Evolutionary conservation across 257 asterid genomes (phyloP), one percentile per base, ranked within the genome.

Genomic region (Nicotiana benthamiana): DNA sequence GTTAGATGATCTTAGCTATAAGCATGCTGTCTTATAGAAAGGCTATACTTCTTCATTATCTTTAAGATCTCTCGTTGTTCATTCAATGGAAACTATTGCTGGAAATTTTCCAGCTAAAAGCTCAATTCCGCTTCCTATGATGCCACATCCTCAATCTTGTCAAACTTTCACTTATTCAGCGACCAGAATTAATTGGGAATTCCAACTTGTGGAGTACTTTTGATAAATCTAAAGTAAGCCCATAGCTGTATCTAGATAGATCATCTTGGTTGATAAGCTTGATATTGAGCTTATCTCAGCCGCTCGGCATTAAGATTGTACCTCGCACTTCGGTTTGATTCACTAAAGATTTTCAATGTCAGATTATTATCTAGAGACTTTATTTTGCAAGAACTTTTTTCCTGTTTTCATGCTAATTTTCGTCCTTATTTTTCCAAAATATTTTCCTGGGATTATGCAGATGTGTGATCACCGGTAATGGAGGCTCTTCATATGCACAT

Each of bases 381-480:
- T 16, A 15, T 57, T 74, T 57, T 74, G 43, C 79, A 74, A 48
- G 18, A 51, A 15, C 56, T 13, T 51, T 51, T 74, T 74, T 48
- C 61, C 61, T 0, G 24, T 26, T 15, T 74, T 26, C 61, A 15
- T 74, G 17, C 27, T 48, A 26, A 74, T 15, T 4, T 20, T 26
- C 51, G 9, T 48, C 26, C 48, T 40, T 9, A 15, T 7, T 74
- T 57, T 48, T 48, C 7, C 51, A 57, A 74, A 16, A 74, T 16
- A 24, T 15, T 56, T 60, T 26, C 20, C 77, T 62, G 65, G 51
- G 59, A 46, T 79, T 77, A 75, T 88, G 90, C 92, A 96, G 99
- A 83, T 96, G 99, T 81, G 95, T 91, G 76, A 94, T 96, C 79
- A 96, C 98, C 75, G 98, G 97, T 20, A 90, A 81, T 72, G 98